Evolutionary conservation across 2,329 filamentous ascomycete genomes (phyloP), one percentile per base, ranked within the genome.

Genomic region (Aspergillus sp.): DNA sequence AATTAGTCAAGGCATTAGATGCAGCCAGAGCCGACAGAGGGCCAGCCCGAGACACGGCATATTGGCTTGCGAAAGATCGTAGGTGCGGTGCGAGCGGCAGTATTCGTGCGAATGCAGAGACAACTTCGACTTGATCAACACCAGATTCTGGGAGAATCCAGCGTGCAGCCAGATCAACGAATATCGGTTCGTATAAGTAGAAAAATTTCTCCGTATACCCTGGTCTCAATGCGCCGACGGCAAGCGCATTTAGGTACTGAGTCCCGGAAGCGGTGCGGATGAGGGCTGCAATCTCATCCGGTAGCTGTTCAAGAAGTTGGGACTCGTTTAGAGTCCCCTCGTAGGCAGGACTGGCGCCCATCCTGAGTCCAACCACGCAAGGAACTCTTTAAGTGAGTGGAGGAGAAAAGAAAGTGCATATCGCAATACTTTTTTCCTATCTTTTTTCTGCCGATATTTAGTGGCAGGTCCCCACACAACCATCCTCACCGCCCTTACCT

Each of bases 71-170:
- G 72, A 92, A 90, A 59, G 86, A 83, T 53, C 88, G 86, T 44
- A 98, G 80, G 70, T 93, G 86, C 51, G 91, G 89, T 64, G 90
- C 89, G 79, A 95, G 88, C 17, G 91, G 90, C 66, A 97, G 74
- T 61, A 96, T 82, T 68, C 89, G 84, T 60, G 90, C 89, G 77
- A 96, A 89, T 33, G 90, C 88, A 56, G 87, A 83, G 62, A 93
- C 82, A 52, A 88, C 70, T 58, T 69, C 70, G 57, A 72, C 63
- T 60, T 66, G 68, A 61, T 75, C 70, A 54, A 65, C 59, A 50
- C 71, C 64, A 48, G 68, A 62, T 61, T 76, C 68, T 45, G 70
- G 67, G 37, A 66, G 65, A 51, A 89, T 79, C 91, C 91, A 96
- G 79, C 89, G 82, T 61, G 91, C 89, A 74, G 89, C 91, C 50